Conservation (phyloP, 495 filamentous ascomycete genomes). For the Talaromyces wortmannii region DNA sequence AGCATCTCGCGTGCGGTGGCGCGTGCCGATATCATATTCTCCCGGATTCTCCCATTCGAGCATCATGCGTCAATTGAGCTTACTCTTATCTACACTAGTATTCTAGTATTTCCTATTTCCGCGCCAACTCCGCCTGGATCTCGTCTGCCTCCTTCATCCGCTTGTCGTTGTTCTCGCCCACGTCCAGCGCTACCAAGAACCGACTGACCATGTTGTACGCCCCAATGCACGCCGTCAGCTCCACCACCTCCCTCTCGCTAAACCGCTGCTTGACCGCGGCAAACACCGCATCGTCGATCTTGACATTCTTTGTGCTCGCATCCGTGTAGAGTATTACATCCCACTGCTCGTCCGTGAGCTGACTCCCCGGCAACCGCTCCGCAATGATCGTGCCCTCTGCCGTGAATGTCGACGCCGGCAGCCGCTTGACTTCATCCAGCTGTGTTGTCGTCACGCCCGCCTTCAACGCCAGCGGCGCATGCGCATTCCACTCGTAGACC, state of each 20-base stretch:
- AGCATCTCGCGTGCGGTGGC: too few relatives aligned
- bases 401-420: conserved; percentile 2
- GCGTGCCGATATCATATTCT: too few relatives aligned
- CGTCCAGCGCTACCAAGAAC: conserved; percentile 66
- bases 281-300: conserved; percentile 60
- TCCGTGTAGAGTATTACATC: conserved; percentile 44
- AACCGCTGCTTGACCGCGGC: conserved; percentile 50
- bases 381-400: neutral
- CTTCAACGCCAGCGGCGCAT: conserved; percentile 53
- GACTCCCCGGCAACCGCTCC: neutral
- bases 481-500: conserved; percentile 74
- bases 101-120: neutral
- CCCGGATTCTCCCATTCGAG: too few relatives aligned
- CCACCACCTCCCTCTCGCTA: conserved; percentile 58
- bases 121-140: neutral
- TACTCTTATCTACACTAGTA: neutral
- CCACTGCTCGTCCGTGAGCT: conserved; percentile 42
- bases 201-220: conserved; percentile 71
- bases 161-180: conserved; percentile 49
- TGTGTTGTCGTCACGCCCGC: conserved; percentile 16
- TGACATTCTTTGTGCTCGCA: conserved; percentile 26
- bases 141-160: conserved; percentile 4
- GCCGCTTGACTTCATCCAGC: conserved; percentile 5
- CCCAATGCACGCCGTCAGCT: conserved; percentile 61
- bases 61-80: neutral